phyloP scores from a whole-genome alignment of 768 basidiomycete species.

The Daedaleopsis sinensis region DNA sequence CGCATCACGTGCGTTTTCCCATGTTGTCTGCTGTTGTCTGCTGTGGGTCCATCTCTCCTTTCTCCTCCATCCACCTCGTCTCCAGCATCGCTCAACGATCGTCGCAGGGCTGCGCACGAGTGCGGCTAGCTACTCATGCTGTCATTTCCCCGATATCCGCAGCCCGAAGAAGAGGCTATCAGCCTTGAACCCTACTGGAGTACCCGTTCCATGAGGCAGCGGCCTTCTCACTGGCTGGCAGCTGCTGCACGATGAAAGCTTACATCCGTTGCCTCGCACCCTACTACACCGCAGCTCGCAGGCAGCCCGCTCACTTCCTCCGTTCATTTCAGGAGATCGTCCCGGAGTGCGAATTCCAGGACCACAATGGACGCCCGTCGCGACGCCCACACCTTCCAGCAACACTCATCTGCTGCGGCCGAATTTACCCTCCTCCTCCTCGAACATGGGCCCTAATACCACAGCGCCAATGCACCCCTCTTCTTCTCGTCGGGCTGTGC shows the following conservation, averaged over 20 bases:
- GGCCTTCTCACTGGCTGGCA: too few species aligned
- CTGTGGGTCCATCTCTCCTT: conserved; percentile 21
- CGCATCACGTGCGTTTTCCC: conserved; percentile 11
- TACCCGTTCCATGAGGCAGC: conserved; percentile 10
- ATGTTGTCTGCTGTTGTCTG: conserved; percentile 18
- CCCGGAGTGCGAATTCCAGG: conserved; percentile 6
- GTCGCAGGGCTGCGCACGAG: too few species aligned
- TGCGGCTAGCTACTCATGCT: too few species aligned
- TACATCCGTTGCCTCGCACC: conserved; percentile 8
- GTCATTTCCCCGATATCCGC: too few species aligned
- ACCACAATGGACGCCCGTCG: not conserved
- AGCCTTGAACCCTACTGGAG: too few species aligned
- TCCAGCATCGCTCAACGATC: too few species aligned
- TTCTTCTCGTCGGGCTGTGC: not conserved
- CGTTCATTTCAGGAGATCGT: not conserved
- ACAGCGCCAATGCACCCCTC: not conserved
- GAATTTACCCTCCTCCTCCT: too few species aligned
- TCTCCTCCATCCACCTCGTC: not conserved
- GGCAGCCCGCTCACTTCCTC: not conserved
- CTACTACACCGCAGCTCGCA: conserved; percentile 2
- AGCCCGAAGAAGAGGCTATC: too few species aligned
- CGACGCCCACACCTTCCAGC: conserved; percentile 8
- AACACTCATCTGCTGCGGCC: too few species aligned
- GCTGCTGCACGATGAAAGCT: conserved; percentile 7
- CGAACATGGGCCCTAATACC: not conserved